These are phyloP conservation scores for Chenopodium quinoa DNA, from an alignment of 148 eudicot species.

Conservation along the genomic window DNA sequence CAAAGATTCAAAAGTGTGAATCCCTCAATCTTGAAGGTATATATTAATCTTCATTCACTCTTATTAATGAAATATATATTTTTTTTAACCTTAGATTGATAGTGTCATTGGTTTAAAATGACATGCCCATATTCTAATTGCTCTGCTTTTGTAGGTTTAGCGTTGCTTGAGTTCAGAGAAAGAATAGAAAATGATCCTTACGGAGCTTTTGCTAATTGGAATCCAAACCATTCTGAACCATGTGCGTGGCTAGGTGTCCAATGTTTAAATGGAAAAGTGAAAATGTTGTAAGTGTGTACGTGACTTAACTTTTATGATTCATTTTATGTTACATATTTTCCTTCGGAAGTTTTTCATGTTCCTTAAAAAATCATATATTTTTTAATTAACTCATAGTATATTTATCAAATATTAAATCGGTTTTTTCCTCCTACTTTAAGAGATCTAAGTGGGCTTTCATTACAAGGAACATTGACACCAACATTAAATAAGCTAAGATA, in stretches of 20 bases:
- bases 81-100: not conserved
- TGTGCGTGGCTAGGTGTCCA: conserved; percentile 49
- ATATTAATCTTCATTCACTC: not conserved
- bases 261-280: conserved; percentile 41
- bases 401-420: no score
- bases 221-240: conserved; percentile 36
- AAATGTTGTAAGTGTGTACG: conserved; percentile 37
- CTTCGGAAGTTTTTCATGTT: no score
- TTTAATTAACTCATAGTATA: no score
- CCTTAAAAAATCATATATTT: no score
- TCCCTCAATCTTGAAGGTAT: conserved; percentile 46
- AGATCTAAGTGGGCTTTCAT: conserved; percentile 42
- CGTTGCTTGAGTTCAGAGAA: conserved; percentile 43
- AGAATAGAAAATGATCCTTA: conserved; percentile 42
- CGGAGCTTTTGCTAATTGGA: conserved; percentile 44
- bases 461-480: conserved; percentile 42
- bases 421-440: conserved; percentile 20
- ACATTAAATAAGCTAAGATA: conserved; percentile 41
- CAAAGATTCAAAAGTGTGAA: conserved; percentile 41
- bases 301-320: not conserved
- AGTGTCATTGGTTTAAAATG: not conserved
- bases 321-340: no score
- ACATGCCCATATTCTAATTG: not conserved
- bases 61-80: not conserved
- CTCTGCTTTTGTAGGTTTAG: conserved; percentile 29